These are phyloP conservation scores for Kwoniella pini DNA, from an alignment of 768 basidiomycete species.

Conservation along the genomic window DNA sequence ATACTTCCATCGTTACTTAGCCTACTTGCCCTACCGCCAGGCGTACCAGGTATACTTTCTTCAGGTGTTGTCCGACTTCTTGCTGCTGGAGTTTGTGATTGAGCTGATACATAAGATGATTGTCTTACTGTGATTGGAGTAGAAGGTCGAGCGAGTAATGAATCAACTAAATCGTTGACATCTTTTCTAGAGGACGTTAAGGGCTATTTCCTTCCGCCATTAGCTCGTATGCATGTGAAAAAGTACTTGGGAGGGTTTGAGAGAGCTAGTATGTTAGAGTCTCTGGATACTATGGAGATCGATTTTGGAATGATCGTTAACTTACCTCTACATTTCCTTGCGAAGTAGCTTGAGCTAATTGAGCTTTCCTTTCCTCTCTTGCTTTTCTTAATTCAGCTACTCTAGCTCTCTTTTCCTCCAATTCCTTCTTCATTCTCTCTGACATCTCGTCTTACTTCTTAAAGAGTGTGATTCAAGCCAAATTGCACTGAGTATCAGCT, in stretches of 20 bases:
- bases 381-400: slow-evolving; percentile 80
- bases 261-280: no score
- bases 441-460: slow-evolving; percentile 25
- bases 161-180: slow-evolving; percentile 71
- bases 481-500: no score
- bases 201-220: slow-evolving; percentile 44
- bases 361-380: slow-evolving; percentile 61
- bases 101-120: slow-evolving; percentile 22
- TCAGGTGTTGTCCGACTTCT: slow-evolving; percentile 18
- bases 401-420: slow-evolving; percentile 85
- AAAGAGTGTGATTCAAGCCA: background rate
- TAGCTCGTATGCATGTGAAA: no score
- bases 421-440: slow-evolving; percentile 69
- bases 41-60: slow-evolving; percentile 33
- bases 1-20: slow-evolving; percentile 33
- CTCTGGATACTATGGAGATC: background rate
- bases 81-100: slow-evolving; percentile 39
- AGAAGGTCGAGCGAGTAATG: slow-evolving; percentile 57
- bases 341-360: slow-evolving; percentile 40
- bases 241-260: no score
- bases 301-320: slow-evolving; percentile 2
- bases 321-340: slow-evolving; percentile 40
- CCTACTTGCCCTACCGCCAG: slow-evolving; percentile 30
- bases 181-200: slow-evolving; percentile 60
- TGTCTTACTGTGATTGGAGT: slow-evolving; percentile 53